A percentile compares a stretch with the other conserved stretches of the same genome.
These are phyloP conservation scores for Alternaria tenuissima DNA, from an alignment of 2,329 filamentous ascomycete species.

Conservation along the genomic window DNA sequence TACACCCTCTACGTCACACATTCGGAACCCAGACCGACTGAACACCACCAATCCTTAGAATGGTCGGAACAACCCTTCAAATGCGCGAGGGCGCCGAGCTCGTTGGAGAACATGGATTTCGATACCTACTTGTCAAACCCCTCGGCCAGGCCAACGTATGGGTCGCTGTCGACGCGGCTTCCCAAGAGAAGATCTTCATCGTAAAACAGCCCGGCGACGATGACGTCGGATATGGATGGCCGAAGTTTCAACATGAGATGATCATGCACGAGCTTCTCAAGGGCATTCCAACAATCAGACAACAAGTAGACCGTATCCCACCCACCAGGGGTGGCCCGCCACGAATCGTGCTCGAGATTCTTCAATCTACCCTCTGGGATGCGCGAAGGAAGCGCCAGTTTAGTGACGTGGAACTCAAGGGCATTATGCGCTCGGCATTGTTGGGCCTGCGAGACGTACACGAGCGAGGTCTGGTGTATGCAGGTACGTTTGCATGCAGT, in stretches of 20 bases:
- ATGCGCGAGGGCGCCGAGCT: conserved; percentile 21
- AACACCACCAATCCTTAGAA: not conserved
- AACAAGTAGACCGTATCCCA: conserved; percentile 20
- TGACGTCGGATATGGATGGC: conserved; percentile 18
- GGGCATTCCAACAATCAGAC: conserved; percentile 14
- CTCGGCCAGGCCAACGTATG: conserved; percentile 21
- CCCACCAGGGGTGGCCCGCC: conserved; percentile 12
- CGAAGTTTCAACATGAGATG: conserved; percentile 21
- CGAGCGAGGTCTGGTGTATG: conserved; percentile 16
- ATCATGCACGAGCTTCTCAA: conserved; percentile 22
- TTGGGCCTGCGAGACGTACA: conserved; percentile 19
- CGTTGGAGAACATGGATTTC: conserved; percentile 18
- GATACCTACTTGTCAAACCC: conserved; percentile 18
- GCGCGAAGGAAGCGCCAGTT: conserved; percentile 18
- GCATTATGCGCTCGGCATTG: conserved; percentile 18
- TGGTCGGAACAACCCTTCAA: conserved; percentile 11
- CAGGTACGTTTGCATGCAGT: conserved; percentile 4
- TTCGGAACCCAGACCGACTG: not conserved
- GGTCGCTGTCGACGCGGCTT: conserved; percentile 21
- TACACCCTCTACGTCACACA: not conserved
- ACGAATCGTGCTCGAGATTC: conserved; percentile 17
- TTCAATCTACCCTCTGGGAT: conserved; percentile 19
- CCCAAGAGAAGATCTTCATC: conserved; percentile 19
- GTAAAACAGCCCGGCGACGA: conserved; percentile 20
- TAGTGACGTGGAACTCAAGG: conserved; percentile 19